A percentile compares a stretch with the other conserved stretches of the same genome.
Evolutionary conservation across 2,329 filamentous ascomycete genomes (phyloP).

Genomic region (Fusarium multiceps): DNA sequence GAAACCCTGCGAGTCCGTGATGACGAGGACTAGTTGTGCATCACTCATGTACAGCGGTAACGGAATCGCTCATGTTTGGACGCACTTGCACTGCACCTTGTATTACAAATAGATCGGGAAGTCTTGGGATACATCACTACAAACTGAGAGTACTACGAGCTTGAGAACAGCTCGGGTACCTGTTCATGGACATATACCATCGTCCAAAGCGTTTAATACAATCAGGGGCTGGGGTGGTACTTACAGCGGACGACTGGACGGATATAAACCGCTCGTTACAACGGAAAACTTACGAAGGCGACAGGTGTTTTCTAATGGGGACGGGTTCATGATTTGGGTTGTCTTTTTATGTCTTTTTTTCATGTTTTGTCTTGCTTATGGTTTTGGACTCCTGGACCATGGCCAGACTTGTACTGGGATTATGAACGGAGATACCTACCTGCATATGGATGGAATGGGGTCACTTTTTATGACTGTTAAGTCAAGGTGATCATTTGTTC

Average conservation of each 20-base stretch:
- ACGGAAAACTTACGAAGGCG: conserved; percentile 12
- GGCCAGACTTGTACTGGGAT: background rate
- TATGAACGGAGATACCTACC: background rate
- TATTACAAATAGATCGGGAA: conserved; percentile 35
- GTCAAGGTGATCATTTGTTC: background rate
- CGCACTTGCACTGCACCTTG: conserved; percentile 11
- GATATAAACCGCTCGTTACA: conserved; percentile 9
- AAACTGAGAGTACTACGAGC: conserved; percentile 14
- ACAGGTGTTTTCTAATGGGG: conserved; percentile 27
- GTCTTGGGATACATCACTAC: conserved; percentile 9
- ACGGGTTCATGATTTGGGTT: background rate
- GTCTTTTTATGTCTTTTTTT: conserved; percentile 5
- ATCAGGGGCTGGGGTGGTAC: conserved; percentile 1
- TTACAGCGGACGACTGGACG: conserved; percentile 14
- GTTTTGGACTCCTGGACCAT: background rate
- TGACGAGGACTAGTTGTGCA: conserved; percentile 46
- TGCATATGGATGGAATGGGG: background rate
- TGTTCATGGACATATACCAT: conserved; percentile 40
- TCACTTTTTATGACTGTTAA: background rate
- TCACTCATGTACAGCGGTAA: background rate
- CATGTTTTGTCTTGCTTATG: conserved; percentile 15
- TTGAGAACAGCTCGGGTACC: conserved; percentile 24
- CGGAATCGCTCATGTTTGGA: background rate
- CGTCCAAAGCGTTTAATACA: conserved; percentile 37
- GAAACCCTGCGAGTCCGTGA: conserved; percentile 45